Base-by-base conservation (phyloP, 805 yeast genomes). In the Kodamaea sagamina region DNA sequence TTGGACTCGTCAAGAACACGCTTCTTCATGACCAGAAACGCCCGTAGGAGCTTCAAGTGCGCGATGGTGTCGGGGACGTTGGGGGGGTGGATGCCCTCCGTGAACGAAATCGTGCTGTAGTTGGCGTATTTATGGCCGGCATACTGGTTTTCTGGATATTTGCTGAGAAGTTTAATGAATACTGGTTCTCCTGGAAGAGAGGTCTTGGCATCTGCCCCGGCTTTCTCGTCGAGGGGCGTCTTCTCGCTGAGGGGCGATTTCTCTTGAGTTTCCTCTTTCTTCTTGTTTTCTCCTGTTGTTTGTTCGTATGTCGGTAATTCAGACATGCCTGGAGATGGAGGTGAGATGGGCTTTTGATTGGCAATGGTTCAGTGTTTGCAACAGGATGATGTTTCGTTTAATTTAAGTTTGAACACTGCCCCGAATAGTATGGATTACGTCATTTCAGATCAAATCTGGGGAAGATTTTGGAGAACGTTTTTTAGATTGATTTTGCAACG, bases 31-130 rank as follows among this genome's bases (percentile, higher is more conserved):
- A 42, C 52, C 18, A 35, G 42, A 42, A 61, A 55, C 8, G 61
- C 54, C 32, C 46, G 47, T 19, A 59, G 36, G 26, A 61, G 42
- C 47, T 57, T 60, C 36, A 61, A 50, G 45, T 59, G 63, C 6
- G 53, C 48, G 5, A 53, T 39, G 4, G 50, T 46, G 24, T 58
- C 63, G 2, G 51, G 39, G 8, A 36, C 17, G 15, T 39, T 24
- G 22, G 43, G 43, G 3, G 31, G 6, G 16, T 32, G 29, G 15
- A 3, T 28, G 11, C 25, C 35, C 4, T 18, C 21, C 17, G 10
- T 18, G 21, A 32, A 32, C 4, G 17, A 5, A 21, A 19, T 16
- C 7, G 28, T 28, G 18, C 18, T n/a, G 19, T 19, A 3, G 16
- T 12, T 18, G 15, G 16, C 15, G 18, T 28, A 28, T 28, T 6